Evolutionary conservation across 1,284 basidiomycete species (phyloP).

Genomic region (Exobasidium rhododendri): DNA sequence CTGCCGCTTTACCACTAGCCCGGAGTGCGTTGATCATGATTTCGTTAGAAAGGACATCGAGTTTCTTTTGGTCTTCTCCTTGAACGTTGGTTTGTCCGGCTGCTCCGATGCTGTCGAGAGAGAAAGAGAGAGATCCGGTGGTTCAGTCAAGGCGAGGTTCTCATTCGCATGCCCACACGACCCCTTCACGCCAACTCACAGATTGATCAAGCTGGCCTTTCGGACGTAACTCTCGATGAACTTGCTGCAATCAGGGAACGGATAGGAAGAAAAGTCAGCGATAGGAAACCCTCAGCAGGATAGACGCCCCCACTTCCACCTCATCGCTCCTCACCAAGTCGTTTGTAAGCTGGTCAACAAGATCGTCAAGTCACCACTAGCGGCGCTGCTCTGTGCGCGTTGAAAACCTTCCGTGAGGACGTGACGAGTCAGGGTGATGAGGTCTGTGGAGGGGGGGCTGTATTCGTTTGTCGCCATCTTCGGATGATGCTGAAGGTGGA

Average conservation of each 20-base stretch:
- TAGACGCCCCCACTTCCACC: constrained; percentile 57
- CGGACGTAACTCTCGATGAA: constrained; percentile 98
- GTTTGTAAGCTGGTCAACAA: constrained; percentile 60
- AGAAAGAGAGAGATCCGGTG: background rate
- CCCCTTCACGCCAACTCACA: too few species aligned
- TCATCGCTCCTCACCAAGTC: constrained; percentile 57
- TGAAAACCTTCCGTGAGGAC: constrained; percentile 49
- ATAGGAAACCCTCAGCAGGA: background rate
- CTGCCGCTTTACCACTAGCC: constrained; percentile 89
- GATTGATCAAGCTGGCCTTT: constrained; percentile 92
- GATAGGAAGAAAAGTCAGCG: background rate
- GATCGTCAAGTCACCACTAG: constrained; percentile 80
- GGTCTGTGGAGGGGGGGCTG: constrained; percentile 43
- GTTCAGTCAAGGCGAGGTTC: background rate
- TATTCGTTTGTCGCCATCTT: constrained; percentile 27
- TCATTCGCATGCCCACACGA: background rate
- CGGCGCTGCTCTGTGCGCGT: constrained; percentile 28
- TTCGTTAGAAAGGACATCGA: constrained; percentile 95
- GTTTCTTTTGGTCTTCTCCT: constrained; percentile 99
- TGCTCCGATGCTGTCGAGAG: constrained; percentile 70
- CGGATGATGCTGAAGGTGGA: too few species aligned
- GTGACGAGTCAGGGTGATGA: constrained; percentile 53
- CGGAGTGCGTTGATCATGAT: constrained; percentile 94
- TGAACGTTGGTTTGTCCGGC: constrained; percentile 95
- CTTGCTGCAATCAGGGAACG: constrained; percentile 54